These are phyloP conservation scores for Moesziomyces globuligerus DNA, from an alignment of 1,284 basidiomycete species.

Conservation along the genomic window DNA sequence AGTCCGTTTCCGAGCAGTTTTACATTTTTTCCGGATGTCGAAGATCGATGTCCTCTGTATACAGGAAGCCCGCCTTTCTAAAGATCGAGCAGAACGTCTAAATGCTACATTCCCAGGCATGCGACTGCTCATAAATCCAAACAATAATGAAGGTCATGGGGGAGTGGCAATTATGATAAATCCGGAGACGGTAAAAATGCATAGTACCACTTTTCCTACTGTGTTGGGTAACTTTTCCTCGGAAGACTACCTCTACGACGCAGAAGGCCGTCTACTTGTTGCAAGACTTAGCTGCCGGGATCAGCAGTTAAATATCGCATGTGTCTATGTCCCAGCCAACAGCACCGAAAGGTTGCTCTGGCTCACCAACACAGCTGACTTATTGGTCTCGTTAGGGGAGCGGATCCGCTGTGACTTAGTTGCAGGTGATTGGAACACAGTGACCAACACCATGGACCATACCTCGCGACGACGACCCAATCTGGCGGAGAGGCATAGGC, in stretches of 20 bases:
- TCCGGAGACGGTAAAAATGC: too few species aligned
- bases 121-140: too few species aligned
- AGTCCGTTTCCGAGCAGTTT: too few species aligned
- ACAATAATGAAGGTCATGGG: too few species aligned
- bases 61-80: too few species aligned
- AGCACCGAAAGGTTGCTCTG: neutral
- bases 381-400: neutral
- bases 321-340: neutral
- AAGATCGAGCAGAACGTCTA: too few species aligned
- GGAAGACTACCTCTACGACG: constrained; percentile 1
- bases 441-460: neutral
- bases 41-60: too few species aligned
- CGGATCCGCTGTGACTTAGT: neutral
- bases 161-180: too few species aligned
- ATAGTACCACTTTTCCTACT: too few species aligned
- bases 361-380: neutral
- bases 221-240: constrained; percentile 1
- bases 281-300: neutral
- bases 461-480: neutral
- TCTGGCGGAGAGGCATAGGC: neutral
- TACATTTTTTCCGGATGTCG: too few species aligned
- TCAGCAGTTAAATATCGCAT: neutral
- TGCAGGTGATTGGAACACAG: neutral
- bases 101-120: too few species aligned
- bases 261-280: neutral